Evolutionary conservation across 2,329 filamentous ascomycete species (phyloP).

Genomic region (Colletotrichum sp.): DNA sequence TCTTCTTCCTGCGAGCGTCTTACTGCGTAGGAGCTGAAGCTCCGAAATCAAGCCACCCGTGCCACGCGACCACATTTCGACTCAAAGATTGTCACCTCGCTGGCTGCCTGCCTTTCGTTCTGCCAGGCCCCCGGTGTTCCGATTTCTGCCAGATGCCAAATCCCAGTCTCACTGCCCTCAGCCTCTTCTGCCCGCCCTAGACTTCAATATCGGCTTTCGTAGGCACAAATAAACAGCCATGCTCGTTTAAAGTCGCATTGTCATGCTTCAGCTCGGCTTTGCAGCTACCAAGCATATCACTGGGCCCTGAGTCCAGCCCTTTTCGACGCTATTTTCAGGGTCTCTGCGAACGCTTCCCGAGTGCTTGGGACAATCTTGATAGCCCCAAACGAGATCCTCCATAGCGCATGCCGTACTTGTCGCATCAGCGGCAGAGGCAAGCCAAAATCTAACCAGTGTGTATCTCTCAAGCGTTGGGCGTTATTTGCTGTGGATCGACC

Average conservation of each 20-base stretch:
- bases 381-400: background rate
- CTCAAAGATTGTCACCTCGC: background rate
- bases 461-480: background rate
- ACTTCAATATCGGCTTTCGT: background rate
- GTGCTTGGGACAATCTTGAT: background rate
- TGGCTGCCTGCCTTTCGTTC: background rate
- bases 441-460: background rate
- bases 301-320: background rate
- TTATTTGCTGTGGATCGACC: background rate
- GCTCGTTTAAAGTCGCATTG: background rate
- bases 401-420: background rate
- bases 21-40: constrained; percentile 7
- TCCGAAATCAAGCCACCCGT: background rate
- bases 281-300: background rate
- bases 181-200: background rate
- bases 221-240: background rate
- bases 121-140: background rate
- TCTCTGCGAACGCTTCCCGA: background rate
- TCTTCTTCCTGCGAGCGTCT: background rate
- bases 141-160: background rate
- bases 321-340: background rate
- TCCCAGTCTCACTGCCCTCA: background rate
- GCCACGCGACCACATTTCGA: background rate
- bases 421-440: background rate
- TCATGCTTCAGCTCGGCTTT: background rate